Evolutionary conservation across 2,329 filamentous ascomycete species (phyloP), one percentile per base, ranked within the genome.

Genomic region (Colletotrichum simmondsii): DNA sequence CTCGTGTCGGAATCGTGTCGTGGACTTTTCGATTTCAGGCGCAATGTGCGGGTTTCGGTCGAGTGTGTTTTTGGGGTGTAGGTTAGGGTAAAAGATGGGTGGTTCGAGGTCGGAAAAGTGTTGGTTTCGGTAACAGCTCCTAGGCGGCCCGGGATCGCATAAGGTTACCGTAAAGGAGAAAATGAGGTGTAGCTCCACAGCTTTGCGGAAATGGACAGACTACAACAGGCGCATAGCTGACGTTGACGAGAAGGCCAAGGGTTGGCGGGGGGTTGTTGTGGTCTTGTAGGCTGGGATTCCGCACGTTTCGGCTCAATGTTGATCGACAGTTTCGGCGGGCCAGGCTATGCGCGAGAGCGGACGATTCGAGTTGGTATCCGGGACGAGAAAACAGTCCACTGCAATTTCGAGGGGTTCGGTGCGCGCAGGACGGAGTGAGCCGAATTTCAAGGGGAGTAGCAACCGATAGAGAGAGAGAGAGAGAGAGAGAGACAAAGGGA

Each of bases 271-370:
- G 64, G 16, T 16, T 16, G 32, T 56, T 42, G 6, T 35, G 56
- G 24, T 62, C 28, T 26, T 57, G 57, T 65, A 42, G 35, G 68
- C 67, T 73, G 62, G 71, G 71, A 54, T 67, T 62, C 71, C 37
- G 71, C 68, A 46, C 76, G 80, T 82, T 82, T 83, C 81, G 81
- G 78, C 77, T 78, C 77, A 77, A 77, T 80, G 79, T 75, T 81
- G 82, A 83, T 83, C 80, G 80, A 79, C 80, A 77, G 81, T 82
- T 82, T 83, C 80, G 81, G 79, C 75, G 77, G 76, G 75, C 76
- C 75, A 75, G 74, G 63, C 60, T 65, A 72, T 74, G 68, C 68
- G 67, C 53, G 67, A 75, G 71, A 60, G 71, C 63, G 58, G 73
- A 62, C 66, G 74, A 73, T 68, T 75, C 24, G 32, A 61, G 19